A percentile compares a stretch with the other conserved stretches of the same genome.
phyloP scores from a whole-genome alignment of 2,329 filamentous ascomycete genomes.

The Sporothrix curviconia region DNA sequence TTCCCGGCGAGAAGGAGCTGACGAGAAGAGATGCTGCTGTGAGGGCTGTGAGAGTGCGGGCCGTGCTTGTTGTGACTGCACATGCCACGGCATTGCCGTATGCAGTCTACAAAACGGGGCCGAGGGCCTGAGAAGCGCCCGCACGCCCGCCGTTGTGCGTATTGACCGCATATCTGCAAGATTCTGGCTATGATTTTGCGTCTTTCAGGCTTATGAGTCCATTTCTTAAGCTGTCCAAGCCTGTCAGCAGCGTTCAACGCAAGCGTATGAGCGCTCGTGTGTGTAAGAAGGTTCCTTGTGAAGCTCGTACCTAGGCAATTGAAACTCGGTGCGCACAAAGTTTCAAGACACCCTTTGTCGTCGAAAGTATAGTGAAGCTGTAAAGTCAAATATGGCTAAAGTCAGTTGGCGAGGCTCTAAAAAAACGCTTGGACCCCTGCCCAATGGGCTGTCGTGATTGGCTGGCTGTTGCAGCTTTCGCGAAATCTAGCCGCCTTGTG shows the following conservation, averaged over 20 bases:
- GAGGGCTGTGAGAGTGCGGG: too few species aligned
- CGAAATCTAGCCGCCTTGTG: too few species aligned
- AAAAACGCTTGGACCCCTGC: not conserved
- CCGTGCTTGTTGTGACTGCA: too few species aligned
- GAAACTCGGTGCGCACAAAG: too few species aligned
- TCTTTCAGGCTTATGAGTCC: not conserved
- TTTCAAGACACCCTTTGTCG: too few species aligned
- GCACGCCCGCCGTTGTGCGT: constrained; percentile 1
- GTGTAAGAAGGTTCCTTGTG: too few species aligned
- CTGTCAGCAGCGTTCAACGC: too few species aligned
- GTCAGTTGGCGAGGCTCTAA: constrained; percentile 4
- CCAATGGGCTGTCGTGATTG: not conserved
- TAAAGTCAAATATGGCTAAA: not conserved
- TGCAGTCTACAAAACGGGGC: constrained; percentile 18
- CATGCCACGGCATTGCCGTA: not conserved
- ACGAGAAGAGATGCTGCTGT: constrained; percentile 22
- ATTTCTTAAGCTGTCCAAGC: not conserved
- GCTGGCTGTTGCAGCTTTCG: not conserved
- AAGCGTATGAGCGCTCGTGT: too few species aligned
- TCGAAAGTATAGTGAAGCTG: not conserved
- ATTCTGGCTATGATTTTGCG: not conserved
- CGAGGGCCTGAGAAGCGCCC: constrained; percentile 8
- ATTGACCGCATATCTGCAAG: not conserved
- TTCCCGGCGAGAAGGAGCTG: constrained; percentile 21
- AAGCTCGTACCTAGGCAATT: too few species aligned